Conservation (phyloP, 2,329 filamentous ascomycete genomes). For the Rasamsonia emersonii region DNA sequence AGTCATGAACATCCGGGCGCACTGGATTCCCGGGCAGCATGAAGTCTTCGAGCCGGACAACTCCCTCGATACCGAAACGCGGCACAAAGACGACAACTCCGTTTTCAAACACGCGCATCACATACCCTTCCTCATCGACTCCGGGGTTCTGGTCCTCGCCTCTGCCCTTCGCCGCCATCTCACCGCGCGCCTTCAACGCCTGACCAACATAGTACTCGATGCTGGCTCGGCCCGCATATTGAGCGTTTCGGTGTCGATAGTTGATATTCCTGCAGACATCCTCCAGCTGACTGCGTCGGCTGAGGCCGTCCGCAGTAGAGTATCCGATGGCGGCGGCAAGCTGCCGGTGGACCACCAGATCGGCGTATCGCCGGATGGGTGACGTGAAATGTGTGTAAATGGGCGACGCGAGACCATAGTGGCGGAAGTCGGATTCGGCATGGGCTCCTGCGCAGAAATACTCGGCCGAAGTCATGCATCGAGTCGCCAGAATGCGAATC, state of each 20-base stretch:
- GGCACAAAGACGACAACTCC: slow-evolving; percentile 96
- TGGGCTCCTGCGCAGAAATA: slow-evolving; percentile 96
- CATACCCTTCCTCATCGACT: slow-evolving; percentile 80
- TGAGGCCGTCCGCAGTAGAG: slow-evolving; percentile 68
- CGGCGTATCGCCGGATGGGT: slow-evolving; percentile 94
- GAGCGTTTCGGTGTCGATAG: slow-evolving; percentile 89
- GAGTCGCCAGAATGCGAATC: slow-evolving; percentile 91
- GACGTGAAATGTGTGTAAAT: slow-evolving; percentile 99
- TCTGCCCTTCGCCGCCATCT: slow-evolving; percentile 26
- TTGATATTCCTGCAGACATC: slow-evolving; percentile 98
- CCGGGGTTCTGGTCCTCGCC: slow-evolving; percentile 26
- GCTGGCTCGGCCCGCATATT: slow-evolving; percentile 85
- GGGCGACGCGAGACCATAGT: slow-evolving; percentile 90
- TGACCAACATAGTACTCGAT: slow-evolving; percentile 98
- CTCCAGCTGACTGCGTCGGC: slow-evolving; percentile 76
- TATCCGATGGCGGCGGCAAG: slow-evolving; percentile 93
- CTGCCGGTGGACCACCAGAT: slow-evolving; percentile 87
- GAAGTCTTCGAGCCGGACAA: slow-evolving; percentile 80
- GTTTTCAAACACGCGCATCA: slow-evolving; percentile 96
- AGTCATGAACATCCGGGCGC: slow-evolving; percentile 17
- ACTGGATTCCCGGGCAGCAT: slow-evolving; percentile 52
- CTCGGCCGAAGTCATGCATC: slow-evolving; percentile 98
- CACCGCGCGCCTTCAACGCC: slow-evolving; percentile 67
- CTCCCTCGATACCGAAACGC: slow-evolving; percentile 85
- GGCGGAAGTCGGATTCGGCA: slow-evolving; percentile 85